Conservation (phyloP, 306 rosid genomes). For the Datisca glomerata region DNA sequence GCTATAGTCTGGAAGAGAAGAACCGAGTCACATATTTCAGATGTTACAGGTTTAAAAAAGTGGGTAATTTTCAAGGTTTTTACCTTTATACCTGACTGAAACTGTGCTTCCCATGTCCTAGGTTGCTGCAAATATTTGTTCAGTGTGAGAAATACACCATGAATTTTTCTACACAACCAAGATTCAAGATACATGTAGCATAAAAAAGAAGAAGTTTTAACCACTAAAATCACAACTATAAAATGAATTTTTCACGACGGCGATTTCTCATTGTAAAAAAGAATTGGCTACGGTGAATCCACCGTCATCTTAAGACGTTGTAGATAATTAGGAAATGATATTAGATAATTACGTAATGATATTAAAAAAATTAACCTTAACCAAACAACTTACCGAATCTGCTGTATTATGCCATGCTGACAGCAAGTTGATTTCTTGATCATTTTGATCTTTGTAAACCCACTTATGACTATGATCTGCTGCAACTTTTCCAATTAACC, state of each 20-base stretch:
- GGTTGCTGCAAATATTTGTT: constrained; percentile 61
- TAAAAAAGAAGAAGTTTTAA: not conserved
- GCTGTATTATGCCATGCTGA: constrained; percentile 95
- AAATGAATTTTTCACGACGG: no score
- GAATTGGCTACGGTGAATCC: no score
- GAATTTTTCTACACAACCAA: no score
- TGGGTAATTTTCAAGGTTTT: not conserved
- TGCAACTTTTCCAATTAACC: constrained; percentile 94
- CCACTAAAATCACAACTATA: no score
- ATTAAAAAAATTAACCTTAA: not conserved
- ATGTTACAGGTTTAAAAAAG: no score
- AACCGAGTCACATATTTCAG: no score
- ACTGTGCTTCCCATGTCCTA: constrained; percentile 99
- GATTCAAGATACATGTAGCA: no score
- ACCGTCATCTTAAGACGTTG: no score
- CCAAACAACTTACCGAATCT: constrained; percentile 38
- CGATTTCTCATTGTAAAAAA: no score
- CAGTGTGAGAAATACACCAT: constrained; percentile 8
- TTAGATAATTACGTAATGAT: no score
- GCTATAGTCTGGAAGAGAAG: constrained; percentile 83
- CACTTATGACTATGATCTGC: constrained; percentile 94
- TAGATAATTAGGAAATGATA: no score
- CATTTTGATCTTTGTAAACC: constrained; percentile 87
- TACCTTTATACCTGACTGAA: constrained; percentile 95
- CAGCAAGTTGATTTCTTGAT: constrained; percentile 78